Base-by-base conservation (phyloP, 2,329 filamentous ascomycete species). In the Aspergillaceae sp. region DNA sequence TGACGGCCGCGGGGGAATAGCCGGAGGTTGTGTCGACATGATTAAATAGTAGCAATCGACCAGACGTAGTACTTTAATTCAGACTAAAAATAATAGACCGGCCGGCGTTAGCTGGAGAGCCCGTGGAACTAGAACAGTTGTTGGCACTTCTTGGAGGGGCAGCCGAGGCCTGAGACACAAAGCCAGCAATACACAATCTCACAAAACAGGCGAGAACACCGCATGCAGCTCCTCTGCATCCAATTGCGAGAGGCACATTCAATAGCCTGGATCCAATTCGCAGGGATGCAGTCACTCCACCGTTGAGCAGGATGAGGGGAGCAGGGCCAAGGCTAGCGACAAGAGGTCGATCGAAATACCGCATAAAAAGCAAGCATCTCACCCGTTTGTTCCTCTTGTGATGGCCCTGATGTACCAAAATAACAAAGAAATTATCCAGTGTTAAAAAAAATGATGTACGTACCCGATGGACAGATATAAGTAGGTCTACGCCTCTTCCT, bases 1-100 rank as follows among this genome's bases (percentile, higher is more conserved):
- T 54, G 74, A 65, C 44, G 82, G 82, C 51, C 82, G 79, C 54
- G 81, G 80, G 51, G 82, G 82, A 54, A 86, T 71, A 55, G 68
- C 70, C 36, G 82, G 77, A 48, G 73, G 71, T 58, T 68, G 64
- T 50, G 64, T 61, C 45, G 68, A 61, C 68, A 71, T 71, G 52
- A 49, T 59, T 55, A 29, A 43, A 34, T 27, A 30, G 38, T 43
- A 40, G 29, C 33, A 29, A 47, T 55, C 10, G 10, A 38, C 6
- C 10, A 11, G 7, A 7, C 5, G 28, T 11, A 5, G 10, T 9
- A 9, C 7, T n/a, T 32, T 26, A 41, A 7, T 27, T 27, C 11
- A 7, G 8, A 19, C 40, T 41, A 11, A 29, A 41, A 30, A 19
- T 29, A 27, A 40, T 27, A 26, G 28, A 40, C 38, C 28, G 26